Evolutionary conservation across 768 basidiomycete genomes (phyloP).

Genomic region (Lentinula sp.): DNA sequence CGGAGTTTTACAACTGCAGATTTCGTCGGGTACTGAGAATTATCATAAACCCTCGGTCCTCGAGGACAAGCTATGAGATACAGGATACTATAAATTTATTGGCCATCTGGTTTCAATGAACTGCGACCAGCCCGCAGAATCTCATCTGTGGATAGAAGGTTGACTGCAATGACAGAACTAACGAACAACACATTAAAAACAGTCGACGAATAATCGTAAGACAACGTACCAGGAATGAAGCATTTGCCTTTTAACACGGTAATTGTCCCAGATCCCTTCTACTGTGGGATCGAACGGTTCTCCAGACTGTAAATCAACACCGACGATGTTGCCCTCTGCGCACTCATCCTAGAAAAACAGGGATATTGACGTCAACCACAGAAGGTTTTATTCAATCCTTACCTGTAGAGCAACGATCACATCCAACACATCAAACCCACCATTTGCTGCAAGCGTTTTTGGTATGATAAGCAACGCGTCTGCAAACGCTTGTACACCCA

Average conservation of each 20-base stretch:
- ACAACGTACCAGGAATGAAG: slow-evolving; percentile 82
- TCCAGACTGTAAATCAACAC: slow-evolving; percentile 87
- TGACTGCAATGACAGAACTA: slow-evolving; percentile 92
- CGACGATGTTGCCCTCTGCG: slow-evolving; percentile 89
- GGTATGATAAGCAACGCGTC: slow-evolving; percentile 93
- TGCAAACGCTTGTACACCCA: slow-evolving; percentile 96
- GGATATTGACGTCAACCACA: slow-evolving; percentile 1
- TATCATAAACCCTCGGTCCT: no score
- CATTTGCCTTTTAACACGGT: slow-evolving; percentile 98
- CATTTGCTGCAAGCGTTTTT: slow-evolving; percentile 94
- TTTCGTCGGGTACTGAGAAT: no score
- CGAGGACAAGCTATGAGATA: neutral
- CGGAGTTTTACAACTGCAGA: no score
- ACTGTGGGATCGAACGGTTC: slow-evolving; percentile 95
- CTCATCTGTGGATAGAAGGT: slow-evolving; percentile 93
- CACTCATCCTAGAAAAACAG: slow-evolving; percentile 68
- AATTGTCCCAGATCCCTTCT: slow-evolving; percentile 98
- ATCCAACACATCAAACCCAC: slow-evolving; percentile 96
- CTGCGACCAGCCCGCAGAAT: slow-evolving; percentile 87
- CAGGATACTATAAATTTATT: slow-evolving; percentile 23
- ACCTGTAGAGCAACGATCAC: slow-evolving; percentile 89
- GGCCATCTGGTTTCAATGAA: slow-evolving; percentile 78
- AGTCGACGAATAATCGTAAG: neutral
- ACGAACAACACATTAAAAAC: slow-evolving; percentile 9
- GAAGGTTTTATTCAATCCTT: slow-evolving; percentile 12